Percentiles rank a stretch among this genome's conserved stretches.
Evolutionary conservation across 2,329 filamentous ascomycete genomes (phyloP).

Genomic region (Chrysosphaeria jannelii): DNA sequence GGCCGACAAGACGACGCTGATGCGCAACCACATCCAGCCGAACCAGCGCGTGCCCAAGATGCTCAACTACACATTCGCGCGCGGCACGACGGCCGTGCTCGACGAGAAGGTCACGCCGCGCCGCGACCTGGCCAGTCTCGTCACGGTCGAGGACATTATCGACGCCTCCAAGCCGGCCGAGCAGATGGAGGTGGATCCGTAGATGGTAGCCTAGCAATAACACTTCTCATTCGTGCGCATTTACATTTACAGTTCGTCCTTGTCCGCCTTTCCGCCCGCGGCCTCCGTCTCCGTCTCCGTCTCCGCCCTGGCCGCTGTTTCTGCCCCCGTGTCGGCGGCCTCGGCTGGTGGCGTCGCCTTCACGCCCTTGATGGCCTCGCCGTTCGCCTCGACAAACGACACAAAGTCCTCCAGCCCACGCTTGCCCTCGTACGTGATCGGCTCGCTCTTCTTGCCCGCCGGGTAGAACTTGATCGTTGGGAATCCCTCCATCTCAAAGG

Average conservation of each 20-base stretch:
- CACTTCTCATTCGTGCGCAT: too few relatives aligned
- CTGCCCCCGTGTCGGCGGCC: slow-evolving; percentile 20
- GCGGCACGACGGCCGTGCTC: slow-evolving; percentile 81
- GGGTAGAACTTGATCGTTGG: slow-evolving; percentile 97
- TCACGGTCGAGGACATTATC: slow-evolving; percentile 61
- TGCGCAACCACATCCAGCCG: slow-evolving; percentile 78
- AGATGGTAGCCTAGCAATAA: too few relatives aligned
- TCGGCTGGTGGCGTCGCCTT: slow-evolving; percentile 20
- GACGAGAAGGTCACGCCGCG: slow-evolving; percentile 77
- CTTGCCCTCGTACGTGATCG: slow-evolving; percentile 63
- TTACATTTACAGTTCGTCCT: slow-evolving; percentile 42
- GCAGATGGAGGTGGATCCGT: slow-evolving; percentile 35
- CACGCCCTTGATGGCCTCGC: slow-evolving; percentile 56
- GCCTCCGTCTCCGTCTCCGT: slow-evolving; percentile 12
- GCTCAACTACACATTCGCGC: slow-evolving; percentile 69
- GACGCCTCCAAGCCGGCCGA: slow-evolving; percentile 24
- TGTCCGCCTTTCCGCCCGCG: slow-evolving; percentile 15
- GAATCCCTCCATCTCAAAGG: slow-evolving; percentile 91
- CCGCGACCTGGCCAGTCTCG: slow-evolving; percentile 80
- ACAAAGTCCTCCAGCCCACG: slow-evolving; percentile 79
- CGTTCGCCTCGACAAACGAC: slow-evolving; percentile 81
- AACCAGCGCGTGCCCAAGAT: slow-evolving; percentile 80
- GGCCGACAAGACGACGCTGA: slow-evolving; percentile 71
- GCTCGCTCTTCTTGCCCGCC: slow-evolving; percentile 59
- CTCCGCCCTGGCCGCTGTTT: slow-evolving; percentile 9